Base-by-base conservation (phyloP, 495 filamentous ascomycete species). In the Lepidopterella palustris region DNA sequence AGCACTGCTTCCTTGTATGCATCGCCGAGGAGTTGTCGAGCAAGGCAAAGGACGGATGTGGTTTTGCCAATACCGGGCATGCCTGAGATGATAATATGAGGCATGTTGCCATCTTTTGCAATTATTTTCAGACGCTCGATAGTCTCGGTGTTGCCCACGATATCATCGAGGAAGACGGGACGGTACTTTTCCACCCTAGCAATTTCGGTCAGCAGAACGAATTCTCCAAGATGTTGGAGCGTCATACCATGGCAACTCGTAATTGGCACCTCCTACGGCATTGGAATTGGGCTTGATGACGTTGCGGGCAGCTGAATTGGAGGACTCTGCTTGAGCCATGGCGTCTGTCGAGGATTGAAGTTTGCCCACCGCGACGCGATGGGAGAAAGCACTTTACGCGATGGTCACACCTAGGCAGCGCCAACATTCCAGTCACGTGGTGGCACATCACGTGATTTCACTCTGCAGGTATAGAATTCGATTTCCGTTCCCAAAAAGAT, bases 21-120 rank as follows among this genome's bases (percentile, higher is more conserved):
- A 71, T 95, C 87, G 1, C 93, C 95, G 1, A 99, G 79, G 56
- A 99, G 74, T 68, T 97, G 92, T 55, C 93, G 83, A 8, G 93
- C 92, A 27, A 99, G 84, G 66, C 95, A 97, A 51, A 97, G 75
- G 26, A 99, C 84, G 28, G 92, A 97, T 5, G 93, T 97, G 8
- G 93, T 99, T 81, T 99, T 99, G 77, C 93, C 93, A 71, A 97
- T 99, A 69, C 93, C 93, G 6, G 93, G 93, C 93, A 96, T 97
- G 60, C 93, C 93, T 8, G 91, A 96, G 68, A 99, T 99, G 73
- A 99, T 99, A 70, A 99, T 79, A 74, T 99, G 93, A 5, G 93
- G 93, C 89, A 99, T 96, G 76, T 99, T 99, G 66, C 93, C 93
- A 78, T 99, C 93, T 73, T 91, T 93, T 18, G 95, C 92, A 64